Conservation (phyloP, 257 asterid genomes). For the Penstemon barbatus region DNA sequence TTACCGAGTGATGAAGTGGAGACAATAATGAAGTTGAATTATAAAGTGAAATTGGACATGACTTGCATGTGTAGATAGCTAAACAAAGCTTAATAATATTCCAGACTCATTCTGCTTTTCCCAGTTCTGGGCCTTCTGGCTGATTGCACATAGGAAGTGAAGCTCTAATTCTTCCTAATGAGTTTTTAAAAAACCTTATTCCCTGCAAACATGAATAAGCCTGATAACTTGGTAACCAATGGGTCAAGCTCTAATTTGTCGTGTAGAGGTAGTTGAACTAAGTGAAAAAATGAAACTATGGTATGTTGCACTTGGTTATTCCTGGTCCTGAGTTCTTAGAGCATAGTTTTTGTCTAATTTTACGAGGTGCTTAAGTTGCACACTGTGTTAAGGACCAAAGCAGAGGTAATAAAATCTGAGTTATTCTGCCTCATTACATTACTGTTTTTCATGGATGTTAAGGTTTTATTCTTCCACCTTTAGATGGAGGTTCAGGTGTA, state of each 20-base stretch:
- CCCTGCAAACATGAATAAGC: background rate
- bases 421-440: slow-evolving; percentile 1
- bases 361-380: background rate
- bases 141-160: slow-evolving; percentile 10
- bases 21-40: background rate
- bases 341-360: background rate
- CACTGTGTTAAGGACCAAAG: too few relatives aligned
- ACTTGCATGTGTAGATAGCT: background rate
- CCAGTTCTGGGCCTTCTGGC: background rate
- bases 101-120: background rate
- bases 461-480: background rate
- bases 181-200: slow-evolving; percentile 4
- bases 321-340: background rate
- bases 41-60: background rate
- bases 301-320: background rate
- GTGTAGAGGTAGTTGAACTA: background rate
- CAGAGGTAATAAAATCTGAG: background rate
- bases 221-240: background rate
- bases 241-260: background rate
- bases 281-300: slow-evolving; percentile 7
- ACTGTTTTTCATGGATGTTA: slow-evolving; percentile 8
- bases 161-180: background rate
- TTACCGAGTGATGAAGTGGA: background rate
- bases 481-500: slow-evolving; percentile 10
- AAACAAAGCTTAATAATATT: background rate